A percentile compares a stretch with the other conserved stretches of the same genome.
Conservation (phyloP, 202 grass and related monocot species). For the Setaria viridis region DNA sequence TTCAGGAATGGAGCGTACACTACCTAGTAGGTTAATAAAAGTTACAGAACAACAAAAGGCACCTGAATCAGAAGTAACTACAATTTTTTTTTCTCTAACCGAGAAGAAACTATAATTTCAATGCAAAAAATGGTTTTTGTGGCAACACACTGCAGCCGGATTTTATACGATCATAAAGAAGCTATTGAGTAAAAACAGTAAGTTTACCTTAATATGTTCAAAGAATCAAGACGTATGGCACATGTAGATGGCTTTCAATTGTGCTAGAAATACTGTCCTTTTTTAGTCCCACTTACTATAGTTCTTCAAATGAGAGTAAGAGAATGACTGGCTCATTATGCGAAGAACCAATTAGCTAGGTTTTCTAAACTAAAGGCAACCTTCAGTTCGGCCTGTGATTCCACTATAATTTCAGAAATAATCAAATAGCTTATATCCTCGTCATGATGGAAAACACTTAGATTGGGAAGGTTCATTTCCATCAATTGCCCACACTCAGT, state of each 20-base stretch:
- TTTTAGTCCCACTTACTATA: neutral
- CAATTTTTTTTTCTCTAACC: no score
- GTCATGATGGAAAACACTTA: neutral
- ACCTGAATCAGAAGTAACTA: slow-evolving; percentile 18
- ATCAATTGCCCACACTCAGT: neutral
- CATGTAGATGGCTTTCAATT: slow-evolving; percentile 23
- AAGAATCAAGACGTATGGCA: neutral
- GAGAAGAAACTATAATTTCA: neutral
- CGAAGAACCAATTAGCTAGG: neutral
- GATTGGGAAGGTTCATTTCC: neutral
- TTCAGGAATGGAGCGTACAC: neutral
- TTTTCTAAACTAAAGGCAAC: slow-evolving; percentile 2
- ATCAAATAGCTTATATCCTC: neutral
- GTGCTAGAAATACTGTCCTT: neutral
- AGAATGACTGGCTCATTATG: neutral
- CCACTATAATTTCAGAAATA: slow-evolving; percentile 26
- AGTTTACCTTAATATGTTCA: slow-evolving; percentile 21
- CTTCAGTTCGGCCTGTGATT: slow-evolving; percentile 14
- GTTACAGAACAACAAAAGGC: neutral
- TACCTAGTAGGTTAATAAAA: slow-evolving; percentile 5
- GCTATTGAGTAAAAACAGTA: neutral
- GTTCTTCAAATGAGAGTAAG: slow-evolving; percentile 6
- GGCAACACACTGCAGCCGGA: slow-evolving; percentile 8
- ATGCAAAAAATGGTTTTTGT: neutral
- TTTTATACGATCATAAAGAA: neutral